These are phyloP conservation scores for Boechera divaricarpa DNA, from an alignment of 345 rosid species.

Conservation along the genomic window DNA sequence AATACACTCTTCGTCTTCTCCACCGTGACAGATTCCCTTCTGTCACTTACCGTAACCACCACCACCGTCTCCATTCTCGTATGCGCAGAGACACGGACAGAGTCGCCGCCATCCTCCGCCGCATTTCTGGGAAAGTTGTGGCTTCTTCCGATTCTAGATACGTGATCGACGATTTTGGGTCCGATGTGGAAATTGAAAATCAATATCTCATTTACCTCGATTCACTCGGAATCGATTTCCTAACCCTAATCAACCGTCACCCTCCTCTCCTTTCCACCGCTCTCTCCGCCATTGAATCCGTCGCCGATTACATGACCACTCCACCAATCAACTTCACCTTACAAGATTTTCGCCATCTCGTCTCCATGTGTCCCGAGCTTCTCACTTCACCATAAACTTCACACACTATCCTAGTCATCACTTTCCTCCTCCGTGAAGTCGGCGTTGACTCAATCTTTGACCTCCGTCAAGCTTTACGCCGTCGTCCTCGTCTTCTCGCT, in stretches of 20 bases:
- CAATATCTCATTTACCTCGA: conserved; percentile 80
- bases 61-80: conserved; percentile 37
- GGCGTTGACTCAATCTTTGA: conserved; percentile 54
- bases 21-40: too few species aligned
- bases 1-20: too few species aligned
- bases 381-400: conserved; percentile 52
- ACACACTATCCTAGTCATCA: conserved; percentile 61
- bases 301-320: conserved; percentile 63
- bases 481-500: conserved; percentile 83
- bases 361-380: conserved; percentile 79
- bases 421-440: conserved; percentile 94
- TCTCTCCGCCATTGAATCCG: conserved; percentile 62
- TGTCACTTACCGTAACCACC: too few species aligned
- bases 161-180: conserved; percentile 45
- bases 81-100: conserved; percentile 66
- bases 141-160: conserved; percentile 1
- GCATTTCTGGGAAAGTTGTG: conserved; percentile 41
- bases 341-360: conserved; percentile 65
- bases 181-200: conserved; percentile 57
- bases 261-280: conserved; percentile 61
- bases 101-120: conserved; percentile 61
- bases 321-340: conserved; percentile 55
- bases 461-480: conserved; percentile 61
- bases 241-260: conserved; percentile 58
- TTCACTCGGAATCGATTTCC: conserved; percentile 75